A percentile compares a stretch with the other conserved stretches of the same genome.
These are phyloP conservation scores for Triticum monococcum DNA, from an alignment of 176 grass and related monocot species.

Conservation along the genomic window DNA sequence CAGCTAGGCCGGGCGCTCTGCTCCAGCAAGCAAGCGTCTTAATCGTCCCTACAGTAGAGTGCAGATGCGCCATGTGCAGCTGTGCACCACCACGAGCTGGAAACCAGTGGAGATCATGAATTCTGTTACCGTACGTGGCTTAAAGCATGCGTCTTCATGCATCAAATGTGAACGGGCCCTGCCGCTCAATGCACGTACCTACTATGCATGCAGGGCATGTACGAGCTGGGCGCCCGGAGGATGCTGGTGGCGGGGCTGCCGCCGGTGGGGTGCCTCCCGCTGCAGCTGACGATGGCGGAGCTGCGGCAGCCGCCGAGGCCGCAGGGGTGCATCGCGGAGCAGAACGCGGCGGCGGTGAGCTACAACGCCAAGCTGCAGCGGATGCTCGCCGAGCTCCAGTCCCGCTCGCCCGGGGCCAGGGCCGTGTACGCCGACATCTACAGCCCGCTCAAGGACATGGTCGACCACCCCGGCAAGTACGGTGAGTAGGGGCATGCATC, in stretches of 20 bases:
- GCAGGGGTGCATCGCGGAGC: slow-evolving; percentile 18
- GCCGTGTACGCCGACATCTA: slow-evolving; percentile 35
- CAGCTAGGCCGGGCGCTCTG: neutral
- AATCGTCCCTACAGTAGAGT: neutral
- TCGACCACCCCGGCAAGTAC: slow-evolving; percentile 29
- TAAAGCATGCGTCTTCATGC: no score
- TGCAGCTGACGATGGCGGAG: slow-evolving; percentile 32
- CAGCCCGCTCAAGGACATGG: slow-evolving; percentile 36
- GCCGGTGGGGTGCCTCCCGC: slow-evolving; percentile 38
- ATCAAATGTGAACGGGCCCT: no score
- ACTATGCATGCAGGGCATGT: slow-evolving; percentile 31
- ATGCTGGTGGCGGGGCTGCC: slow-evolving; percentile 32
- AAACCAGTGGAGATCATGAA: neutral
- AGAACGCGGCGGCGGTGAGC: slow-evolving; percentile 26
- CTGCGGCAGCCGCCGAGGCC: neutral
- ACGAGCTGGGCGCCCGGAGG: slow-evolving; percentile 18
- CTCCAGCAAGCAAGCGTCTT: slow-evolving; percentile 5
- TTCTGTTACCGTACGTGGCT: neutral
- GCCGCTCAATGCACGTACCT: no score
- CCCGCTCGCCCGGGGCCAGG: neutral
- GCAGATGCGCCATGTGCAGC: no score
- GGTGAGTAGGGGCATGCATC: slow-evolving; percentile 14
- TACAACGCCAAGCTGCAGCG: slow-evolving; percentile 35
- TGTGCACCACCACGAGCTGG: neutral
- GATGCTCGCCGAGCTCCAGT: slow-evolving; percentile 11